These are phyloP conservation scores for Xanthoconium stramineum DNA, from an alignment of 768 basidiomycete genomes.

Conservation along the genomic window DNA sequence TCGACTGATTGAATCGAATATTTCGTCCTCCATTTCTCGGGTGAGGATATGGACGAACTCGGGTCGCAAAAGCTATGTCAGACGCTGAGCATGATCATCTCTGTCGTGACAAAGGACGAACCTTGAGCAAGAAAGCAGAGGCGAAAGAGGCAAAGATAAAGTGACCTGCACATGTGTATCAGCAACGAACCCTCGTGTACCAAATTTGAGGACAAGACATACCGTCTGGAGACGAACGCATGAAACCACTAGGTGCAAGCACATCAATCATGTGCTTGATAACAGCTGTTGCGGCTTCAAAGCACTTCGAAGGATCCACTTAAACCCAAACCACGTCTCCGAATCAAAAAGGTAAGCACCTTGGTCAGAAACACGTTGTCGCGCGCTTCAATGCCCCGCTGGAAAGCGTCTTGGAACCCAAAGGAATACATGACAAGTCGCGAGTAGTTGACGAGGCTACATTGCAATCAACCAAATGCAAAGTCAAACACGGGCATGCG, in stretches of 20 bases:
- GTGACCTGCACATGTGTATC: constrained; percentile 43
- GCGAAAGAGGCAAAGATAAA: constrained; percentile 81
- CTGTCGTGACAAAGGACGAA: constrained; percentile 24
- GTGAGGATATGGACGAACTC: constrained; percentile 64
- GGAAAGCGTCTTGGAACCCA: constrained; percentile 80
- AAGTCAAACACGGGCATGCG: background rate
- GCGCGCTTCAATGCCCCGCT: constrained; percentile 58
- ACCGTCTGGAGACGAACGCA: constrained; percentile 81
- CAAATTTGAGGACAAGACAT: constrained; percentile 12
- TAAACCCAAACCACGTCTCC: background rate
- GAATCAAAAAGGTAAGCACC: constrained; percentile 33
- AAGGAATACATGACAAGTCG: constrained; percentile 85
- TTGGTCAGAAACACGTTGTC: constrained; percentile 68
- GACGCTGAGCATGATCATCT: background rate
- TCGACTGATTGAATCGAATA: constrained; percentile 67
- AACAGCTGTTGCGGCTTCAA: constrained; percentile 66
- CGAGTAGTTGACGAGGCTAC: constrained; percentile 71
- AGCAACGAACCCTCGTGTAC: background rate
- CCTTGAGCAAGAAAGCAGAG: constrained; percentile 80
- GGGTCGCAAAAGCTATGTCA: constrained; percentile 60
- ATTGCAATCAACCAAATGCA: constrained; percentile 7
- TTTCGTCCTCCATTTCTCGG: constrained; percentile 59
- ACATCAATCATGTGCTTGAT: constrained; percentile 62
- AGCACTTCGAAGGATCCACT: constrained; percentile 39
- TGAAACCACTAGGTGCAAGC: constrained; percentile 67